A percentile compares a stretch with the other conserved stretches of the same genome.
Conservation (phyloP, 345 rosid genomes). For the Citrus mangshanensis region DNA sequence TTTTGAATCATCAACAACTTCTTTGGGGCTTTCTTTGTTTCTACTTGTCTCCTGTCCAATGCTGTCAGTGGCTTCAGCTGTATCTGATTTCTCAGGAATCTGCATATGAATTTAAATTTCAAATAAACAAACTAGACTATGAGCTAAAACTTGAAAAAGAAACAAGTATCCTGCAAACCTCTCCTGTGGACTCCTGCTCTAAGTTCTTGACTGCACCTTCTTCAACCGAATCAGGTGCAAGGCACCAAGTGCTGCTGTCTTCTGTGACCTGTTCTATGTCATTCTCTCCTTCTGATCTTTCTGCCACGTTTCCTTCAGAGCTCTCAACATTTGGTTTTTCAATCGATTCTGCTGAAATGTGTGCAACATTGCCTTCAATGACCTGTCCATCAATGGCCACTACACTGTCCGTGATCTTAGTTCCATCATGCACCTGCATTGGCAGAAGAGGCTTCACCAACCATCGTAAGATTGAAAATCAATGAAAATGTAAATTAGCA, state of each 20-base stretch:
- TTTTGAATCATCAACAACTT: neutral
- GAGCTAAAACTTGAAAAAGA: neutral
- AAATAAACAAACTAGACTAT: neutral
- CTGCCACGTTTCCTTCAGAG: constrained; percentile 5
- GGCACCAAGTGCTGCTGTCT: neutral
- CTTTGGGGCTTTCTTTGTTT: constrained; percentile 6
- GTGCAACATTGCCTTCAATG: neutral
- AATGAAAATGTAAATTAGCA: neutral
- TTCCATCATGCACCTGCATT: constrained; percentile 11
- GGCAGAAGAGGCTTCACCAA: neutral
- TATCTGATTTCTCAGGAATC: constrained; percentile 13
- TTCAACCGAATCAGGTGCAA: constrained; percentile 3
- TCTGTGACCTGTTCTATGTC: constrained; percentile 4
- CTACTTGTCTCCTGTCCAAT: constrained; percentile 11
- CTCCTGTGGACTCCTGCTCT: constrained; percentile 1
- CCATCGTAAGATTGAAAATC: neutral
- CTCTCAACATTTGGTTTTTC: neutral
- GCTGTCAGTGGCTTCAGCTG: constrained; percentile 6
- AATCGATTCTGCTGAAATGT: constrained; percentile 9
- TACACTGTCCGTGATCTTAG: neutral
- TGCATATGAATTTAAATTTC: constrained; percentile 3
- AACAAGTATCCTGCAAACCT: constrained; percentile 14
- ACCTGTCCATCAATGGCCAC: constrained; percentile 1
- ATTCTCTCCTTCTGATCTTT: constrained; percentile 8
- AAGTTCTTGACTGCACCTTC: constrained; percentile 1